phyloP scores from a whole-genome alignment of 2,329 filamentous ascomycete species.

The Claviceps digitariae region DNA sequence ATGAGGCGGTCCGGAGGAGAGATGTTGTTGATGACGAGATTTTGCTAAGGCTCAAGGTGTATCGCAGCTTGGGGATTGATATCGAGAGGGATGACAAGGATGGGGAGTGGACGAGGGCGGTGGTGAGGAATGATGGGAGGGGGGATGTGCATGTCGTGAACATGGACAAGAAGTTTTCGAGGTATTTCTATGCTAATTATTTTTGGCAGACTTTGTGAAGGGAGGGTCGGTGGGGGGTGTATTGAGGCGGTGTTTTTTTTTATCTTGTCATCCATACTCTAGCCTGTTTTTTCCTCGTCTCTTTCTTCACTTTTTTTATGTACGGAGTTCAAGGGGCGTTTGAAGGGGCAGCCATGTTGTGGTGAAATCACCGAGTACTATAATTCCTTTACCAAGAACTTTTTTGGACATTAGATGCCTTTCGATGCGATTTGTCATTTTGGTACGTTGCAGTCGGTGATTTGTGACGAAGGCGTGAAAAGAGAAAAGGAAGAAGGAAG shows the following conservation, averaged over 20 bases:
- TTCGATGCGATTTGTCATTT: neutral
- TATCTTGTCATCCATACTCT: neutral
- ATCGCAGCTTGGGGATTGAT: slow-evolving; percentile 81
- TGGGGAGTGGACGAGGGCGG: slow-evolving; percentile 73
- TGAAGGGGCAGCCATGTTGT: neutral
- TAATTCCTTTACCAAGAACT: neutral
- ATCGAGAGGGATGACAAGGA: slow-evolving; percentile 60
- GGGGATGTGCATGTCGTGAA: slow-evolving; percentile 93
- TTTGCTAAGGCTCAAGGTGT: slow-evolving; percentile 72
- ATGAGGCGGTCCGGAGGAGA: slow-evolving; percentile 14
- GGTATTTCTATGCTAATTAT: slow-evolving; percentile 88
- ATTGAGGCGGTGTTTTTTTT: neutral
- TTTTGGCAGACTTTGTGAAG: slow-evolving; percentile 76
- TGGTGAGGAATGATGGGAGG: slow-evolving; percentile 73
- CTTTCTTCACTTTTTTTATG: neutral
- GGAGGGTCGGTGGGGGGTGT: no score
- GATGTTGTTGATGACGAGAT: slow-evolving; percentile 50
- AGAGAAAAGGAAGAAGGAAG: no score
- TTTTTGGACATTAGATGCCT: neutral
- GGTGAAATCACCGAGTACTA: neutral
- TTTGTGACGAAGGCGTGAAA: no score
- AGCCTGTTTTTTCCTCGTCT: neutral
- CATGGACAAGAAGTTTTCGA: slow-evolving; percentile 81
- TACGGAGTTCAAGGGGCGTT: no score
- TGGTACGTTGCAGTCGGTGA: neutral